These are phyloP conservation scores for Capsicum chinense DNA, from an alignment of 257 asterid genomes.

Conservation along the genomic window DNA sequence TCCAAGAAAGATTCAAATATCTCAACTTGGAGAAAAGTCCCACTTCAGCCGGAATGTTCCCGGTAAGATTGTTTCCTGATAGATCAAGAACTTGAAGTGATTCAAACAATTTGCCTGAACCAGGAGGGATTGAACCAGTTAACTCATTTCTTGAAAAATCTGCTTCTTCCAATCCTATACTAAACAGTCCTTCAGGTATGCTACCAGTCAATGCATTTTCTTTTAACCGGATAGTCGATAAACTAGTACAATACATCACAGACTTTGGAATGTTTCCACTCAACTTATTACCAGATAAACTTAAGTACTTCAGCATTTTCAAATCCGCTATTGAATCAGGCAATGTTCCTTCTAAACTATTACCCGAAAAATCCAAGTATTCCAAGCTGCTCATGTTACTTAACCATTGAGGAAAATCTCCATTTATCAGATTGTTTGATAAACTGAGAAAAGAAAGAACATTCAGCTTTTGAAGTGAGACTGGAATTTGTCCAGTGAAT, in stretches of 20 bases:
- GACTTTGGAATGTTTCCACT: slow-evolving; percentile 67
- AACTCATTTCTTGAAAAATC: slow-evolving; percentile 78
- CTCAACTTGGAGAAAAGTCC: slow-evolving; percentile 72
- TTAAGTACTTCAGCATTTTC: slow-evolving; percentile 49
- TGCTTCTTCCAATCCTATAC: slow-evolving; percentile 63
- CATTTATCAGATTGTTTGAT: slow-evolving; percentile 57
- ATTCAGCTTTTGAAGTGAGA: slow-evolving; percentile 55
- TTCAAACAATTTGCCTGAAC: slow-evolving; percentile 59
- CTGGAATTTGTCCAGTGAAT: slow-evolving; percentile 59
- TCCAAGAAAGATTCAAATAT: slow-evolving; percentile 84
- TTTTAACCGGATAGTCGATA: slow-evolving; percentile 55
- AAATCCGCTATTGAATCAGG: slow-evolving; percentile 63
- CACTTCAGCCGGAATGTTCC: slow-evolving; percentile 73
- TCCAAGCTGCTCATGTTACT: slow-evolving; percentile 52
- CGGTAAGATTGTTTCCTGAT: slow-evolving; percentile 67
- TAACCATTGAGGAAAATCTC: slow-evolving; percentile 82
- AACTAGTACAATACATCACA: slow-evolving; percentile 41
- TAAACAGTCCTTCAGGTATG: slow-evolving; percentile 65
- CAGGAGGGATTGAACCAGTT: slow-evolving; percentile 65
- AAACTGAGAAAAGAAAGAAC: slow-evolving; percentile 48
- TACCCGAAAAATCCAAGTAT: slow-evolving; percentile 60
- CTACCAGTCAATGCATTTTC: slow-evolving; percentile 63
- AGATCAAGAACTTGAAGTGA: slow-evolving; percentile 70
- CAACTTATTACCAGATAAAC: slow-evolving; percentile 52
- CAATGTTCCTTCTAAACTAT: slow-evolving; percentile 56